Percentiles rank a stretch among this genome's conserved stretches.
These are phyloP conservation scores for Kitagawia praeruptora DNA, from an alignment of 129 eudicot genomes.

Conservation along the genomic window DNA sequence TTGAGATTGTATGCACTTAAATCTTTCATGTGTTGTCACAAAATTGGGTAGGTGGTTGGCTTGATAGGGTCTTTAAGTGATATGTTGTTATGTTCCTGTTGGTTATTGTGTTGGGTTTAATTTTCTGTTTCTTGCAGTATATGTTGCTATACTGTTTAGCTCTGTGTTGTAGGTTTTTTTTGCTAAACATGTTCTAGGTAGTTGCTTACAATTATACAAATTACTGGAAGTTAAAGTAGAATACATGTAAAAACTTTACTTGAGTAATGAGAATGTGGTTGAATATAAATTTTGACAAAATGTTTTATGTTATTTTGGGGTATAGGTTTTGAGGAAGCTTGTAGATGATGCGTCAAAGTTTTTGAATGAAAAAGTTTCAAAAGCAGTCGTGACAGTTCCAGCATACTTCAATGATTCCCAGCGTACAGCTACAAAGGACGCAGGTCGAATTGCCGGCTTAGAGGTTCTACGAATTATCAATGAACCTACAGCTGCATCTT, in stretches of 20 bases:
- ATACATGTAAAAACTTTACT: background rate
- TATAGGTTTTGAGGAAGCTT: conserved; percentile 86
- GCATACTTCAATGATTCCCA: conserved; percentile 88
- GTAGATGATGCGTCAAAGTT: conserved; percentile 96
- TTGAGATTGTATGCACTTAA: too few relatives aligned
- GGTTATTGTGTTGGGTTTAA: background rate
- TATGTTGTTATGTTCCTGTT: background rate
- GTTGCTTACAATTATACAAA: background rate
- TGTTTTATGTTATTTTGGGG: background rate
- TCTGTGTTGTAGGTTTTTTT: background rate
- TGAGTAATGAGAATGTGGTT: background rate
- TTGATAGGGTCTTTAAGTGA: background rate
- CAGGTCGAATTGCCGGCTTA: too few relatives aligned
- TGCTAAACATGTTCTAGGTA: too few relatives aligned
- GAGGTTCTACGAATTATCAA: too few relatives aligned
- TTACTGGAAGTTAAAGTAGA: background rate
- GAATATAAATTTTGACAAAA: background rate
- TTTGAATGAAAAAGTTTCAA: conserved; percentile 79
- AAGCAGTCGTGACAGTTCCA: conserved; percentile 96
- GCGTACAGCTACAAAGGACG: too few relatives aligned
- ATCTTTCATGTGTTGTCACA: too few relatives aligned
- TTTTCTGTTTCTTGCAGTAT: background rate
- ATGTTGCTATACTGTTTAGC: background rate
- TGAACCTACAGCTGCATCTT: too few relatives aligned
- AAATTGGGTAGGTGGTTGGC: background rate